Conservation (phyloP, 176 grass and related monocot species). For the Pontederia paniculata region DNA sequence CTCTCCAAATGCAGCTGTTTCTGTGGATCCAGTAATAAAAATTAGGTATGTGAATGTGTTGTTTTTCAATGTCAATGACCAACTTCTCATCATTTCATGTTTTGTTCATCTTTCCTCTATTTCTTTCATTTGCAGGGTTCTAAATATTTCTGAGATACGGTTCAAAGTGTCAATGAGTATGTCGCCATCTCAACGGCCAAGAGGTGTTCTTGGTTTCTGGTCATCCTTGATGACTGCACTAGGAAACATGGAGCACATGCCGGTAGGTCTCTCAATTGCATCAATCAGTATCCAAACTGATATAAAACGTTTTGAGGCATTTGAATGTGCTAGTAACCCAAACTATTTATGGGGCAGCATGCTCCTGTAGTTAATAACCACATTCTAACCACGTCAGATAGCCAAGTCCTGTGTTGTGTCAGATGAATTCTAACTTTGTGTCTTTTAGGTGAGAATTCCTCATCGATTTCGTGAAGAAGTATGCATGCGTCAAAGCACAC, state of each 20-base stretch:
- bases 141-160: slow-evolving; percentile 85
- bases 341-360: too few species aligned
- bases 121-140: slow-evolving; percentile 41
- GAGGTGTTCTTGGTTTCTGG: slow-evolving; percentile 98
- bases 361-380: too few species aligned
- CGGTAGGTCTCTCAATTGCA: slow-evolving; percentile 35
- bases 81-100: background rate
- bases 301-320: background rate
- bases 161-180: slow-evolving; percentile 98
- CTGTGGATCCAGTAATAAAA: slow-evolving; percentile 86
- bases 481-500: slow-evolving; percentile 89
- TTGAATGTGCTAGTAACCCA: too few species aligned
- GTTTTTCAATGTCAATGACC: background rate
- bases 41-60: slow-evolving; percentile 50
- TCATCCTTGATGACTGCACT: slow-evolving; percentile 97
- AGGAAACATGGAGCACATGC: slow-evolving; percentile 99
- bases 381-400: too few species aligned
- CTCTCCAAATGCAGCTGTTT: slow-evolving; percentile 68
- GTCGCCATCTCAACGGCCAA: slow-evolving; percentile 86
- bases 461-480: slow-evolving; percentile 73
- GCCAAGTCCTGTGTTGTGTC: background rate
- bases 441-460: slow-evolving; percentile 65
- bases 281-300: slow-evolving; percentile 4
- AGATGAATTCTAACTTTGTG: background rate
- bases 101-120: slow-evolving; percentile 11